phyloP scores from a whole-genome alignment of 371 early-diverging fungal genomes.

The Actinomucor elegans region DNA sequence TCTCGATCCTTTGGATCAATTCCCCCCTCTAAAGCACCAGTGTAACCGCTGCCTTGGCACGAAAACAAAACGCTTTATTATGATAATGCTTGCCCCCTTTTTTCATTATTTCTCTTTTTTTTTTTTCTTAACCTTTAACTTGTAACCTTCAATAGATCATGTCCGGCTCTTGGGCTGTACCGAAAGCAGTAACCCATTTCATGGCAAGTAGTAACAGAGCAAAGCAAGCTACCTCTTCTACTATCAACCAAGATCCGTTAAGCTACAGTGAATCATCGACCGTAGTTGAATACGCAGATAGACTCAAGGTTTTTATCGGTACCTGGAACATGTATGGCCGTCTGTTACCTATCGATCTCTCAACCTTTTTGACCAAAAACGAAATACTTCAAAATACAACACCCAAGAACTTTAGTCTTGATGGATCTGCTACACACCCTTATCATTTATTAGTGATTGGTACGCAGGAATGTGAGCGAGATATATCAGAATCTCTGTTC shows the following conservation, averaged over 20 bases:
- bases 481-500: slow-evolving; percentile 60
- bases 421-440: slow-evolving; percentile 33
- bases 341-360: slow-evolving; percentile 40
- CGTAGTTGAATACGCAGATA: slow-evolving; percentile 9
- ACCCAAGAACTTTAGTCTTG: slow-evolving; percentile 7
- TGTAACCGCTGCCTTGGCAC: too few species aligned
- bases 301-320: slow-evolving; percentile 64
- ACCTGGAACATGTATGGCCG: slow-evolving; percentile 83
- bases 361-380: slow-evolving; percentile 28
- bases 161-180: slow-evolving; percentile 5
- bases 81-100: not conserved
- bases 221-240: not conserved
- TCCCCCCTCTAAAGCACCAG: too few species aligned
- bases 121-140: slow-evolving; percentile 1
- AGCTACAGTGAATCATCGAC: too few species aligned
- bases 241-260: not conserved
- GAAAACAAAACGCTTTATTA: too few species aligned
- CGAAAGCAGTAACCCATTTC: slow-evolving; percentile 12
- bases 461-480: slow-evolving; percentile 75
- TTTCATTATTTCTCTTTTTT: not conserved
- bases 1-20: too few species aligned
- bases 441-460: slow-evolving; percentile 71
- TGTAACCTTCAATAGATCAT: not conserved
- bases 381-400: slow-evolving; percentile 3
- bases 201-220: not conserved